Evolutionary conservation across 495 filamentous ascomycete genomes (phyloP), one percentile per base, ranked within the genome.

Genomic region (Glonium stellatum): DNA sequence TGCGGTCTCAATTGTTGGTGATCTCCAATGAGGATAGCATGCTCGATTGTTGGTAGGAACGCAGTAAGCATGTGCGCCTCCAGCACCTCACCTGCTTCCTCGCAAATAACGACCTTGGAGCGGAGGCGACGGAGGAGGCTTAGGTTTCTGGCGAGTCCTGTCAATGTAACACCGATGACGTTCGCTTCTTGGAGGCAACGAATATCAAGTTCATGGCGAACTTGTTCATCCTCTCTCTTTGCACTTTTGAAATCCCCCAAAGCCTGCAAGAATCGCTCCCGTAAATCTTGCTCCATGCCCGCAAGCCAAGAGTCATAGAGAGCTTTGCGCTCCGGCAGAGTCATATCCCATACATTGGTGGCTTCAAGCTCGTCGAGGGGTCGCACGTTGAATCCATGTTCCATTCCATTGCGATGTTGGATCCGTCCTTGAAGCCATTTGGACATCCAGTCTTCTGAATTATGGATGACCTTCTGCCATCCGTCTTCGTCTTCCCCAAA

Each of bases 61-160:
- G 86, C 81, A 0, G 87, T 84, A 0, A 92, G 69, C 37, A 90
- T 75, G 64, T 91, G 84, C 21, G 76, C 79, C 66, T 93, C 88
- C 1, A 91, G 69, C 27, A 91, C 87, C 63, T 93, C 88, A 5
- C 88, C 88, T 2, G 88, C 88, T 65, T 93, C 89, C 67, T 93
- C 88, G 0, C 89, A 79, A 0, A 92, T 64, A 23, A 89, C 64
- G 5, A 86, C 74, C 18, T 80, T 79, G 0, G n/a, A n/a, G n/a
- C n/a, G n/a, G n/a, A n/a, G n/a, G n/a, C 77, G 75, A 36, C 78
- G 77, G 1, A 93, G 78, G 55, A 87, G 72, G 1, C 82, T 72
- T 0, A 88, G 65, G 50, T 87, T 85, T 11, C 77, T 74, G 6
- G 88, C 87, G 5, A 92, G 71, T 0, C 89, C 87, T 0, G 84